Evolutionary conservation across 805 yeast genomes (phyloP), one percentile per base, ranked within the genome.

Genomic region (Starmerella powellii): DNA sequence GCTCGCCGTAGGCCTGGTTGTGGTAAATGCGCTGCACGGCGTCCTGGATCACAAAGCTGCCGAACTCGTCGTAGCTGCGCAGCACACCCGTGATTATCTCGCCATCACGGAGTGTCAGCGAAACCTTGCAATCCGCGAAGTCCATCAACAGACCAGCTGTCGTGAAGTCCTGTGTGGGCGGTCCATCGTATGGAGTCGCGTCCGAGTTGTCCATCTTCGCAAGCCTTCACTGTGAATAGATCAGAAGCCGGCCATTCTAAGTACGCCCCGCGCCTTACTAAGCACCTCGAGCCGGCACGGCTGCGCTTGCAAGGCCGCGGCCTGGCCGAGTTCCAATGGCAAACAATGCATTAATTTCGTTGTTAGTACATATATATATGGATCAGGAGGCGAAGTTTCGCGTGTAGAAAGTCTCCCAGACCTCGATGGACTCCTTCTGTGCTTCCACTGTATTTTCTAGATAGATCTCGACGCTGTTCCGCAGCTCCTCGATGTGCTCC

Each of bases 31-130:
- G 74, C 61, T 91, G 97, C 37, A 77, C 67, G 15, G 95, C 77
- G 59, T 87, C 94, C 63, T 91, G 97, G 48, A 91, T 67, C 31
- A 91, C 94, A 56, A 91, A 68, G 63, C 88, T 88, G 46, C 73
- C 81, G 60, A 79, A 91, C 62, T 88, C 96, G 64, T 91, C 98
- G 62, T 88, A 91, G 2, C 96, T 85, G 61, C 98, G 73, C 51
- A 91, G 68, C 19, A 87, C 81, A 15, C 98, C 98, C 57, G 83
- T 78, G 26, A 88, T 64, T 49, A 78, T 76, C 51, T 88, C 73
- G 30, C 97, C 97, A 61, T 88, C 97, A 56, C 95, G 78, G 50
- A 91, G 68, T 33, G 84, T 70, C 2, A 85, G 94, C 53, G 83
- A 80, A 26, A 91, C 82, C 56, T 78, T 74, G 56, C 45, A 28